Evolutionary conservation across 345 rosid species (phyloP), one percentile per base, ranked within the genome.

Genomic region (Heritiera littoralis): DNA sequence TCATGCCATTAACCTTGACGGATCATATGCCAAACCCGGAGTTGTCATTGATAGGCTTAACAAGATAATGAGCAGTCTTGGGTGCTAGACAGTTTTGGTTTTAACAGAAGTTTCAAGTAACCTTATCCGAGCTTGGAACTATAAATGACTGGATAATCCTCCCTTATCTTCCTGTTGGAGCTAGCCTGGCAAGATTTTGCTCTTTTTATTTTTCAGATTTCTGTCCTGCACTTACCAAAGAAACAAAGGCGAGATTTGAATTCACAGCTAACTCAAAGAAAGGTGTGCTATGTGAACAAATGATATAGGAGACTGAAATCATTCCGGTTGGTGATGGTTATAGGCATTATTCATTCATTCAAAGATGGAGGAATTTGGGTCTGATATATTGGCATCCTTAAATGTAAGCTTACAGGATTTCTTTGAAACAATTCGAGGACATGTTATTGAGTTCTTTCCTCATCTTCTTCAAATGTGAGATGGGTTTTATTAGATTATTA

Each of bases 1-100:
- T 81, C 97, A 90, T 45, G 92, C 93, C 58, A 91, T 96, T 72
- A 76, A 94, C 80, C 94, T 94, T 35, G 76, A 72, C 3, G 95
- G 89, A 63, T 89, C 95, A 7, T 80, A 88, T 64, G 98, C 93
- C 5, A 45, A 74, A 40, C 92, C 99, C 2, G 63, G 75, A 32
- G 86, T 75, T 49, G 98, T 96, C 20, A 80, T 89, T 13, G 81
- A 84, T 74, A 83, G 77, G 83, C 87, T 96, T 28, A 81, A 83
- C 59, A 83, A 76, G 66, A 92, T 89, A 82, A 73, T 90, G 85
- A 85, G 35, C 58, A 87, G 81, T 72, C 87, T 90, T 68, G 91
- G 85, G n/a, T 90, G 97, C 88, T 90, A 87, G 87, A 51, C 7
- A 11, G 3, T 77, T 65, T 55, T 66, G 66, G 54, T 59, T 51